phyloP scores from a whole-genome alignment of 2,329 filamentous ascomycete genomes.

The Monosporascus sp. region DNA sequence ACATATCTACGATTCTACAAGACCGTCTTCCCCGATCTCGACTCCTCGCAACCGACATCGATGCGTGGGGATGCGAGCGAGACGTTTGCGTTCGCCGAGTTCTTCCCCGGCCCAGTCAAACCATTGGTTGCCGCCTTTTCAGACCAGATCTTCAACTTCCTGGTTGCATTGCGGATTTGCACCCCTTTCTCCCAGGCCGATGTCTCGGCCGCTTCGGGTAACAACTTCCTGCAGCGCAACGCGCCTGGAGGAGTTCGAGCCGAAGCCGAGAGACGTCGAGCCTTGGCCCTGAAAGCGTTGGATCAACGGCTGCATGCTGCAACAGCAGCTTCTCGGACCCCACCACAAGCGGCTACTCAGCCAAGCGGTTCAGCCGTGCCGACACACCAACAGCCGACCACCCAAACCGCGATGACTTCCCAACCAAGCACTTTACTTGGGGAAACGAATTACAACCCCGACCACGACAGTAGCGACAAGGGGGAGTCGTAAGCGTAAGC shows the following conservation, averaged over 20 bases:
- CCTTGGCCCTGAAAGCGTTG: conserved; percentile 82
- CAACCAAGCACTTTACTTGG: conserved; percentile 54
- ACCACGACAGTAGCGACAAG: conserved; percentile 44
- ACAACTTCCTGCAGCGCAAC: conserved; percentile 50
- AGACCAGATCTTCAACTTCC: conserved; percentile 65
- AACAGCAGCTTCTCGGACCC: conserved; percentile 41
- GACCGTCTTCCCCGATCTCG: conserved; percentile 62
- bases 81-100: conserved; percentile 91
- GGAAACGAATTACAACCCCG: conserved; percentile 66
- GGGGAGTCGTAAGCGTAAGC: conserved; percentile 14
- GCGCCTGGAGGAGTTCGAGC: conserved; percentile 69
- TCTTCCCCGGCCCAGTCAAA: conserved; percentile 84
- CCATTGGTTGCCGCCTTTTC: conserved; percentile 70
- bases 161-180: conserved; percentile 74
- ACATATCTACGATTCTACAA: conserved; percentile 96
- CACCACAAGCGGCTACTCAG: conserved; percentile 35
- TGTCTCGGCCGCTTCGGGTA: conserved; percentile 68
- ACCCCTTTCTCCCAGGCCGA: conserved; percentile 81
- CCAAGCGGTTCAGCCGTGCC: conserved; percentile 52
- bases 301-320: conserved; percentile 91
- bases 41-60: conserved; percentile 52
- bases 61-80: conserved; percentile 91
- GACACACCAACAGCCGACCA: conserved; percentile 49
- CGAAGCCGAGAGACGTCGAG: conserved; percentile 85
- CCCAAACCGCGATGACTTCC: conserved; percentile 54